Percentiles rank a stretch among this genome's conserved stretches.
These are phyloP conservation scores for Arxiozyma telluris DNA, from an alignment of 1,139 yeast genomes.

Conservation along the genomic window DNA sequence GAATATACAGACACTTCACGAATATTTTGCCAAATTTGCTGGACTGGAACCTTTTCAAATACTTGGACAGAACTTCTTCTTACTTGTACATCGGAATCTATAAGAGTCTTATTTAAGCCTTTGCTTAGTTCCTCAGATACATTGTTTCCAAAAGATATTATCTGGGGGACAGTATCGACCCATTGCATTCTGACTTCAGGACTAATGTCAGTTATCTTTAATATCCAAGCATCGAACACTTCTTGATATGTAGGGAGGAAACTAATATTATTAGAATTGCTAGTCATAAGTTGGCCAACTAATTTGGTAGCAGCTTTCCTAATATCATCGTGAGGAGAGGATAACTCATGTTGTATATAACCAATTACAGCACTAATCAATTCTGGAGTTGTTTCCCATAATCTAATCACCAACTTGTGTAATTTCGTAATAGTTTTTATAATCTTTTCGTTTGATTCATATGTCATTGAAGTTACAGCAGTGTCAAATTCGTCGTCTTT, in stretches of 20 bases:
- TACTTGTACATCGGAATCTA: slow-evolving; percentile 71
- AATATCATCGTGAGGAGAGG: slow-evolving; percentile 56
- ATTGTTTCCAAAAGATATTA: slow-evolving; percentile 43
- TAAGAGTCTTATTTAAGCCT: slow-evolving; percentile 58
- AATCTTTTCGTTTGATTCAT: slow-evolving; percentile 24
- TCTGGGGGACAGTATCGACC: slow-evolving; percentile 48
- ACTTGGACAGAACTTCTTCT: slow-evolving; percentile 53
- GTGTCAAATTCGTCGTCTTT: slow-evolving; percentile 24
- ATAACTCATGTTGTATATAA: slow-evolving; percentile 69
- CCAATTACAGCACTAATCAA: slow-evolving; percentile 68
- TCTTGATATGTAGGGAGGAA: slow-evolving; percentile 52
- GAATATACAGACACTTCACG: slow-evolving; percentile 41
- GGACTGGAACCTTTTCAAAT: slow-evolving; percentile 36
- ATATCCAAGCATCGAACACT: slow-evolving; percentile 65
- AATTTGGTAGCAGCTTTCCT: slow-evolving; percentile 66
- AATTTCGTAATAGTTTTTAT: slow-evolving; percentile 45
- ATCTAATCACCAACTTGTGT: slow-evolving; percentile 53
- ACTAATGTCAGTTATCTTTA: slow-evolving; percentile 63
- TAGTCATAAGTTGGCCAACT: slow-evolving; percentile 57
- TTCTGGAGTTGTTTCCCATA: slow-evolving; percentile 77
- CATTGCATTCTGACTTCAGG: slow-evolving; percentile 59
- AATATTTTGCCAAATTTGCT: slow-evolving; percentile 37
- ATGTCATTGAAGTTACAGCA: slow-evolving; percentile 6
- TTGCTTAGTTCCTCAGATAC: slow-evolving; percentile 42
- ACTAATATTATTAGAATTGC: slow-evolving; percentile 39